Evolutionary conservation across 2,329 filamentous ascomycete species (phyloP).

Genomic region (Ilyonectria destructans): DNA sequence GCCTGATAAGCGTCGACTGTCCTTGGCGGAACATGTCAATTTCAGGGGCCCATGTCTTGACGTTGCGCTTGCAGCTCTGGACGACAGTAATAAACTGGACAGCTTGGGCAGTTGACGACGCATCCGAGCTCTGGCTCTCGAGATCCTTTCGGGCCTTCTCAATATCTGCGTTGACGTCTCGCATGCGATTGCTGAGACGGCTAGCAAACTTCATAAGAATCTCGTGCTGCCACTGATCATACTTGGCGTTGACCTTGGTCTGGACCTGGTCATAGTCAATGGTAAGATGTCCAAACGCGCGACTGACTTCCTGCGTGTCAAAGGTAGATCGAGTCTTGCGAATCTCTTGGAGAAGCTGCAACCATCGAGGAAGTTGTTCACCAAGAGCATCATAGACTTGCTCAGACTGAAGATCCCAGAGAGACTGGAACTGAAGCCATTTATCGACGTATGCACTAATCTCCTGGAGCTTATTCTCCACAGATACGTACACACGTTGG

Average conservation of each 20-base stretch:
- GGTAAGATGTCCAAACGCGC: constrained; percentile 92
- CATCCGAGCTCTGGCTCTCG: constrained; percentile 92
- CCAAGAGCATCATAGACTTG: constrained; percentile 94
- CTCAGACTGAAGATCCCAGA: constrained; percentile 97
- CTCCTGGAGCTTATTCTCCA: constrained; percentile 86
- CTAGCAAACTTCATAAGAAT: constrained; percentile 94
- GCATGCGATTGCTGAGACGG: constrained; percentile 90
- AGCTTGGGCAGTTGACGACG: constrained; percentile 95
- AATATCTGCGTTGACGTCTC: constrained; percentile 92
- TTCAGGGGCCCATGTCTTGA: constrained; percentile 94
- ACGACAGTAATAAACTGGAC: constrained; percentile 99
- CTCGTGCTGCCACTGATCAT: constrained; percentile 99
- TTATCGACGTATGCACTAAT: constrained; percentile 94
- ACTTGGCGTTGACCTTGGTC: constrained; percentile 98
- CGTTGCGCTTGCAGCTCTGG: constrained; percentile 94
- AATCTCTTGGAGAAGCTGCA: constrained; percentile 97
- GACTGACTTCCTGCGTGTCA: constrained; percentile 94
- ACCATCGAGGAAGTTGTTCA: constrained; percentile 92
- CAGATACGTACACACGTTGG: constrained; percentile 83
- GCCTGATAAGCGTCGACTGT: constrained; percentile 90
- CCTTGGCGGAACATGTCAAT: constrained; percentile 97
- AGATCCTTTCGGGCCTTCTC: constrained; percentile 92
- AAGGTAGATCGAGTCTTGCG: constrained; percentile 96
- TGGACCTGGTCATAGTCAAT: constrained; percentile 99
- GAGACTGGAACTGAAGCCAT: constrained; percentile 98